These are phyloP conservation scores for Coelastrella sp. DNA, from an alignment of 139 green algal species.

Conservation along the genomic window DNA sequence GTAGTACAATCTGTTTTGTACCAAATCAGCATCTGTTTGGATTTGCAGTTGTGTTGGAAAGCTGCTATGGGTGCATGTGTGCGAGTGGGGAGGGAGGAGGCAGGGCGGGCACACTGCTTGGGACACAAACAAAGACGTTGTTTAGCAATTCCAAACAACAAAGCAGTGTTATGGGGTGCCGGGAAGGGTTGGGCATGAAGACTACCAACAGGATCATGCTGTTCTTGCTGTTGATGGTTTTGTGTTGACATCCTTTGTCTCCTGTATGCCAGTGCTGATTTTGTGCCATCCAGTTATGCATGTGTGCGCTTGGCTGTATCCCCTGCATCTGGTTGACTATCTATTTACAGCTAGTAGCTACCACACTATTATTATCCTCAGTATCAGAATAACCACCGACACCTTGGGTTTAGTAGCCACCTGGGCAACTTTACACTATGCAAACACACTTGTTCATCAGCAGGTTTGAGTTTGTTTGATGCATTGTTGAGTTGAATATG, in stretches of 20 bases:
- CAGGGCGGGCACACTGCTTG: background rate
- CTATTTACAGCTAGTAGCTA: too few relatives aligned
- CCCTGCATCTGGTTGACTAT: too few relatives aligned
- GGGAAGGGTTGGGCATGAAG: background rate
- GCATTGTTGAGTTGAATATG: background rate
- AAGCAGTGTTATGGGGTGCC: background rate
- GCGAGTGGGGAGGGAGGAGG: background rate
- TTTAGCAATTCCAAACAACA: too few relatives aligned
- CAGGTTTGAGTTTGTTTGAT: background rate
- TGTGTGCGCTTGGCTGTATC: too few relatives aligned
- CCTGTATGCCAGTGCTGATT: too few relatives aligned
- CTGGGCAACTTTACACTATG: too few relatives aligned
- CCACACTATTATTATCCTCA: too few relatives aligned
- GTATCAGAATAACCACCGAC: too few relatives aligned
- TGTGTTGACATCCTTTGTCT: too few relatives aligned
- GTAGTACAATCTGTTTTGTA: background rate
- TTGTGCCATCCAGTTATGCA: background rate
- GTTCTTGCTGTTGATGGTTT: background rate
- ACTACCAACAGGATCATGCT: background rate
- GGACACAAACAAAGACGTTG: background rate
- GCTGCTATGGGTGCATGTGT: background rate
- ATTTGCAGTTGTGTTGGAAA: background rate
- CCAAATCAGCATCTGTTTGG: background rate
- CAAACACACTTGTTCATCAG: background rate
- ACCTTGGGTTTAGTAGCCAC: too few relatives aligned